Percentiles rank a stretch among this genome's conserved stretches.
Conservation (phyloP, 768 basidiomycete species). For the Chalciporus chontae region DNA sequence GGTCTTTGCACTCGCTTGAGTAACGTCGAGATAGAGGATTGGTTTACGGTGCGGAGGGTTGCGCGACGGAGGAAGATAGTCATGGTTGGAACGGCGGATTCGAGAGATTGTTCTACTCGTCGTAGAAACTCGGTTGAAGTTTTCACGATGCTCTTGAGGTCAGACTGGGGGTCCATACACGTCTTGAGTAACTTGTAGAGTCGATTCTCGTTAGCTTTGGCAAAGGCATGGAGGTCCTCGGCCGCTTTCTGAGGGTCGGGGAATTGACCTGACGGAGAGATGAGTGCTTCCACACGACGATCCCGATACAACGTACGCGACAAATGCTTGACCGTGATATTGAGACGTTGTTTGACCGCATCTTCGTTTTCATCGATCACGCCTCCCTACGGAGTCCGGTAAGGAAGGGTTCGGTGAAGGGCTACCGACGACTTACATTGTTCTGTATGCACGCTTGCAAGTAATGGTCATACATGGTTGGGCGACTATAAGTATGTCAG, state of each 20-base stretch:
- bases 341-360: constrained; percentile 50
- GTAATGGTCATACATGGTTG: constrained; percentile 66
- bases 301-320: constrained; percentile 46
- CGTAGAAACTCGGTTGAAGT: constrained; percentile 77
- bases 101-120: constrained; percentile 67
- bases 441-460: constrained; percentile 71
- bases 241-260: constrained; percentile 69
- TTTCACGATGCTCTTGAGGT: constrained; percentile 77
- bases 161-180: constrained; percentile 80
- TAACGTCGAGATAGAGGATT: constrained; percentile 79
- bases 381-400: constrained; percentile 62
- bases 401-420: not conserved
- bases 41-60: constrained; percentile 73
- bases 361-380: constrained; percentile 85
- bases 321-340: constrained; percentile 51
- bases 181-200: constrained; percentile 82
- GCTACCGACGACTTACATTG: constrained; percentile 58
- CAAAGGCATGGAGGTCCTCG: constrained; percentile 80
- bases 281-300: not conserved
- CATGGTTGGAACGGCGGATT: constrained; percentile 66
- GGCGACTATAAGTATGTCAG: constrained; percentile 47
- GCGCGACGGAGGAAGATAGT: constrained; percentile 63
- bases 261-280: constrained; percentile 41
- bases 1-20: constrained; percentile 62
- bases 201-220: constrained; percentile 80